Conservation (phyloP, 1,139 yeast genomes). For the Yamadazyma atmosphaerica region DNA sequence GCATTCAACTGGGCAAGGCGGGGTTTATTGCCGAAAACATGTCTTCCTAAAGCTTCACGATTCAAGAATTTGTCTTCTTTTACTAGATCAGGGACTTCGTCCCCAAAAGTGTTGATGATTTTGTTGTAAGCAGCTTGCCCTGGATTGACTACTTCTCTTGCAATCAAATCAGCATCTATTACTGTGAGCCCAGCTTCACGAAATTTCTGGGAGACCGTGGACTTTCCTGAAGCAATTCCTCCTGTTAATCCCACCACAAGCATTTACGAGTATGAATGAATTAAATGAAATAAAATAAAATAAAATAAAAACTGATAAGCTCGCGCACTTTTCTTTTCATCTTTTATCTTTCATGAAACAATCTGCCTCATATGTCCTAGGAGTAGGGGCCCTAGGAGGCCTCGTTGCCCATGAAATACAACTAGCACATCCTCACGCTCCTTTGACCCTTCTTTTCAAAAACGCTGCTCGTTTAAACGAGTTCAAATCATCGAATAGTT, state of each 20-base stretch:
- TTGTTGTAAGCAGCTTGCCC: slow-evolving; percentile 68
- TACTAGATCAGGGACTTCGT: slow-evolving; percentile 56
- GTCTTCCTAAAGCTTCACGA: slow-evolving; percentile 72
- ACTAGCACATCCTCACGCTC: slow-evolving; percentile 4
- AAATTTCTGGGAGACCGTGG: slow-evolving; percentile 75
- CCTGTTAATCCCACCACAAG: slow-evolving; percentile 92
- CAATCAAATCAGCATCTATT: slow-evolving; percentile 89
- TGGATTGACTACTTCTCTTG: slow-evolving; percentile 81
- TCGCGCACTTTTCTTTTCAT: neutral
- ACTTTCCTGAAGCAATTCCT: slow-evolving; percentile 93
- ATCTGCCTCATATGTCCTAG: slow-evolving; percentile 5
- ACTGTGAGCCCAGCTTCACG: slow-evolving; percentile 56
- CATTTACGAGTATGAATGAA: slow-evolving; percentile 55
- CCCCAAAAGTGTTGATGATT: slow-evolving; percentile 61
- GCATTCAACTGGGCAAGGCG: slow-evolving; percentile 61
- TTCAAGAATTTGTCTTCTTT: slow-evolving; percentile 49
- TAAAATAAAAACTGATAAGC: too few relatives aligned
- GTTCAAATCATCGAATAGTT: slow-evolving; percentile 9
- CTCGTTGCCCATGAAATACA: slow-evolving; percentile 15
- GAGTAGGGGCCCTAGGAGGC: slow-evolving; percentile 19
- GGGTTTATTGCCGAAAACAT: slow-evolving; percentile 68
- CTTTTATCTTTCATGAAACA: neutral
- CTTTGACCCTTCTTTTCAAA: slow-evolving; percentile 9
- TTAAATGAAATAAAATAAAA: too few relatives aligned
- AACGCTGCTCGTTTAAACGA: neutral